phyloP scores from a whole-genome alignment of 2,329 filamentous ascomycete species.

The Aspergillus oerlinghausenensis region DNA sequence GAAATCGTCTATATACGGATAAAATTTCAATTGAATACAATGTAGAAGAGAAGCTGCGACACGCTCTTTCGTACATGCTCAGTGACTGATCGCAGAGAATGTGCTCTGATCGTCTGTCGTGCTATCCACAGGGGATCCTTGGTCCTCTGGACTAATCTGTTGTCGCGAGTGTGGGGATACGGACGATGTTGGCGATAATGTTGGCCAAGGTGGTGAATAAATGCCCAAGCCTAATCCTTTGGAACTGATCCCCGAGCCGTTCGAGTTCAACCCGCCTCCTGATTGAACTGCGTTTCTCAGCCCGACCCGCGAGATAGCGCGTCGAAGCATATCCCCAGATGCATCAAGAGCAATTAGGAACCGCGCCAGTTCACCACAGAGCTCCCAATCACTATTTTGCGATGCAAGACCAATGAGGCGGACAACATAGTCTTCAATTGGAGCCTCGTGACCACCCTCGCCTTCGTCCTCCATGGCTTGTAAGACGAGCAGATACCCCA shows the following conservation, averaged over 20 bases:
- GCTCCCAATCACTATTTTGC: slow-evolving; percentile 82
- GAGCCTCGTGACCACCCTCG: slow-evolving; percentile 48
- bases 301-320: slow-evolving; percentile 41
- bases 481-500: slow-evolving; percentile 90
- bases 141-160: background rate
- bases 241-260: slow-evolving; percentile 22
- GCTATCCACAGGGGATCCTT: background rate
- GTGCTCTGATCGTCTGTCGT: background rate
- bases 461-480: slow-evolving; percentile 66
- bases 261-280: slow-evolving; percentile 15
- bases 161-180: slow-evolving; percentile 14
- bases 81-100: background rate
- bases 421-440: slow-evolving; percentile 56
- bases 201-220: slow-evolving; percentile 29
- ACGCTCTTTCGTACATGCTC: background rate
- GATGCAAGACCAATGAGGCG: slow-evolving; percentile 77
- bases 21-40: background rate
- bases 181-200: slow-evolving; percentile 27
- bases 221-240: slow-evolving; percentile 34
- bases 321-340: slow-evolving; percentile 67
- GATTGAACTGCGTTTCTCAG: slow-evolving; percentile 19
- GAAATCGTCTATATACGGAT: background rate
- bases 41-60: background rate
- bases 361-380: slow-evolving; percentile 91
- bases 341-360: slow-evolving; percentile 92